Evolutionary conservation across 441 rosid genomes (phyloP).

Genomic region (Erodium texanum): DNA sequence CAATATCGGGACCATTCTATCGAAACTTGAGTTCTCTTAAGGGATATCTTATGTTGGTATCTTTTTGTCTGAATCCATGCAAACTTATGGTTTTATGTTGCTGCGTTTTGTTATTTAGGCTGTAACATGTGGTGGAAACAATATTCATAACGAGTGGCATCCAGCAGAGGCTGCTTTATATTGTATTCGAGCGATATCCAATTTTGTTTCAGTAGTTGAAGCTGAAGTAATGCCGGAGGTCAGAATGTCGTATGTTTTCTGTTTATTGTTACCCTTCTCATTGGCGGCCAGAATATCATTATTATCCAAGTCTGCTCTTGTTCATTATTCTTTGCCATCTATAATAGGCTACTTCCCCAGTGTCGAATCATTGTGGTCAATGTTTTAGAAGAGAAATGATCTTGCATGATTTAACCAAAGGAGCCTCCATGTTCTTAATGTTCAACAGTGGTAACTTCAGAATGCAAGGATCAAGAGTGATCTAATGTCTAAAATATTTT

Average conservation of each 20-base stretch:
- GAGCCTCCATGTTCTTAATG: too few species aligned
- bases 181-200: conserved; percentile 89
- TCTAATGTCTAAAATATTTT: too few species aligned
- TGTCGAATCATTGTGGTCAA: too few species aligned
- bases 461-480: too few species aligned
- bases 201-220: conserved; percentile 70
- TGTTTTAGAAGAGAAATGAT: too few species aligned
- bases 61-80: not conserved
- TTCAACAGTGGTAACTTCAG: too few species aligned
- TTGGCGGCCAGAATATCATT: not conserved
- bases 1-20: not conserved
- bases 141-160: conserved; percentile 62
- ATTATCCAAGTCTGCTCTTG: conserved; percentile 3
- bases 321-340: too few species aligned
- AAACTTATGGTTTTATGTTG: conserved; percentile 1
- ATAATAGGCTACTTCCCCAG: too few species aligned
- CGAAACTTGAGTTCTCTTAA: not conserved
- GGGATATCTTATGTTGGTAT: not conserved
- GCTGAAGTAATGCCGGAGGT: conserved; percentile 95
- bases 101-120: conserved; percentile 33
- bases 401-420: too few species aligned
- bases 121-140: conserved; percentile 58
- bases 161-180: conserved; percentile 97
- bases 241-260: conserved; percentile 13
- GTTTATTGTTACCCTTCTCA: not conserved